Conservation (phyloP, 768 basidiomycete genomes). For the Tremella yokohamensis region DNA sequence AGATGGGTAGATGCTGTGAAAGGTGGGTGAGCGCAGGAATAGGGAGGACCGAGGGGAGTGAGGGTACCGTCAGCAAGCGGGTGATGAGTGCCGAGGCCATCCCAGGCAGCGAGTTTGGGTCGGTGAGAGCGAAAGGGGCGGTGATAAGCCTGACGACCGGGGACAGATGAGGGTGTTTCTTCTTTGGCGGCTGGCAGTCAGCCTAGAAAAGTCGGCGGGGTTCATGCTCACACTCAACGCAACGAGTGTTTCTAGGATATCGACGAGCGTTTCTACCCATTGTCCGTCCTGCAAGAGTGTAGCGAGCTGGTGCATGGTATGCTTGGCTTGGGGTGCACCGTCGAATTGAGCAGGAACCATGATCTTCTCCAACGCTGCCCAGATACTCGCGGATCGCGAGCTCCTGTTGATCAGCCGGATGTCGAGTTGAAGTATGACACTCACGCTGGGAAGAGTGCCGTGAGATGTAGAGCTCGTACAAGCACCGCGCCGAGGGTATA, state of each 20-base stretch:
- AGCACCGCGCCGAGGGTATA: neutral
- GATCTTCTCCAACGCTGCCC: no score
- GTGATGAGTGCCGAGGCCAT: constrained; percentile 52
- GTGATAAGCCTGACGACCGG: constrained; percentile 57
- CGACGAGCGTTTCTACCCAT: constrained; percentile 40
- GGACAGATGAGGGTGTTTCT: constrained; percentile 58
- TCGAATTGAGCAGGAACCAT: no score
- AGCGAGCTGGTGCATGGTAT: no score
- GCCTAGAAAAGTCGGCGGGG: neutral
- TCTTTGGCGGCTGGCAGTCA: constrained; percentile 54
- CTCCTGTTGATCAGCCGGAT: neutral
- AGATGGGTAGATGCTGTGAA: constrained; percentile 63
- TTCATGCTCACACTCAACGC: constrained; percentile 29
- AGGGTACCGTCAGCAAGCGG: constrained; percentile 66
- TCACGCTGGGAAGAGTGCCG: no score
- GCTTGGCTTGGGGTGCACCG: neutral
- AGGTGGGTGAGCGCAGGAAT: constrained; percentile 61
- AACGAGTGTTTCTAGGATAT: constrained; percentile 23
- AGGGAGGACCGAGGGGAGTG: constrained; percentile 70
- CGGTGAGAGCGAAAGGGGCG: constrained; percentile 52
- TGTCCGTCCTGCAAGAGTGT: neutral
- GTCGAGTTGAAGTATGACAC: no score
- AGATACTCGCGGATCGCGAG: no score
- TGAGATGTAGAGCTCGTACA: no score
- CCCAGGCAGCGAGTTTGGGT: constrained; percentile 9